These are phyloP conservation scores for Penstemon newberryi DNA, from an alignment of 257 asterid genomes.

Conservation along the genomic window DNA sequence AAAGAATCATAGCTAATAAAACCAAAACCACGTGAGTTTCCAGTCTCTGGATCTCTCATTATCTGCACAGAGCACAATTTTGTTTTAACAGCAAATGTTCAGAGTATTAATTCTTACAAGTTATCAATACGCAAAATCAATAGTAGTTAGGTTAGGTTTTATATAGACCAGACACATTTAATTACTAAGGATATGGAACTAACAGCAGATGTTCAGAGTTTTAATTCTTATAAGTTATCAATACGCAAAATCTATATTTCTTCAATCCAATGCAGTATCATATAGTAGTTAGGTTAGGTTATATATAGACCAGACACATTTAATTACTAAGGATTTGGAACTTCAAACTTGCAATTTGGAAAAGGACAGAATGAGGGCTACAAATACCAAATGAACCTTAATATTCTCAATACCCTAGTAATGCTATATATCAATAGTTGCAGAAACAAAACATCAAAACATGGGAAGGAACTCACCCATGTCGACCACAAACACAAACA, in stretches of 20 bases:
- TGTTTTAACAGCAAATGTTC: background rate
- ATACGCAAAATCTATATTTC: background rate
- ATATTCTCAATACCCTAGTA: background rate
- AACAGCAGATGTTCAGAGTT: background rate
- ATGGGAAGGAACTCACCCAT: background rate
- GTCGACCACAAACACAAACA: background rate
- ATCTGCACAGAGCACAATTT: conserved; percentile 49
- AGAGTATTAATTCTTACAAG: background rate
- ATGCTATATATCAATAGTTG: background rate
- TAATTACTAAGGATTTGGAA: conserved; percentile 13
- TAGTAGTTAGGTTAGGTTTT: background rate
- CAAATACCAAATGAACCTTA: background rate
- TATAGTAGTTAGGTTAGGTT: background rate
- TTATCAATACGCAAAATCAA: background rate
- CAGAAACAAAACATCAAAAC: background rate
- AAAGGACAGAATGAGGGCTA: background rate
- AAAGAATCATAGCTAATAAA: conserved; percentile 95
- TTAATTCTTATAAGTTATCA: conserved; percentile 9
- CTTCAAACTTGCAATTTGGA: conserved; percentile 1
- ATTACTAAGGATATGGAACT: conserved; percentile 8
- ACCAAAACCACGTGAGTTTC: conserved; percentile 96
- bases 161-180: conserved; percentile 6
- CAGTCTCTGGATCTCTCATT: conserved; percentile 97
- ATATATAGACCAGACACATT: conserved; percentile 6
- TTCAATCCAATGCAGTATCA: background rate